Evolutionary conservation across 2,329 filamentous ascomycete species (phyloP), one percentile per base, ranked within the genome.

Genomic region (Aureobasidium sp.): DNA sequence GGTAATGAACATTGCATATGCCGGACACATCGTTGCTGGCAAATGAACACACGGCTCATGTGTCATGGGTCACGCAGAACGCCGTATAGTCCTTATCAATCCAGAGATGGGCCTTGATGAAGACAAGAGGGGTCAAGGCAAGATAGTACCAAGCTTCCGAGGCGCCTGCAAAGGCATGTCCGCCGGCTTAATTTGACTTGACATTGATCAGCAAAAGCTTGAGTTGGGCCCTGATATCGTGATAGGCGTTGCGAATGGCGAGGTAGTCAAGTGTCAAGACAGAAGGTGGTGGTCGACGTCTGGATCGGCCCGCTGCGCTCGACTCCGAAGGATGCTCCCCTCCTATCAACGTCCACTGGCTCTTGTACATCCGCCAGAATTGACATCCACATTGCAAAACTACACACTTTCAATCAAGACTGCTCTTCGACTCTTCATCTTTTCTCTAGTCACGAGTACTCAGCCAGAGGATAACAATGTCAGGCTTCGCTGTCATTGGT

Each of bases 301-400:
- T 7, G 55, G 53, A 13, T 58, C 55, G 55, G 55, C 55, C 55
- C 55, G 55, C 42, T 15, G 55, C 55, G 55, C 42, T 26, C 26
- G 13, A 44, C 47, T 36, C 34, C 34, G 15, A 53, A 34, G 26
- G 10, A 48, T 41, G 37, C 48, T 52, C 37, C 48, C 12, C 39
- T 52, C 34, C 12, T 12, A n/a, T 23, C 26, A 9, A 29, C 9
- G 12, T 29, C 26, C 6, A 29, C 10, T 46, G 6, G 10, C 10
- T 46, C 15, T 23, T 23, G 34, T 13, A 37, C 15, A 15, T 15
- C 13, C 34, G 34, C 34, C 34, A 37, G 6, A 5, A 1, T 37
- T 15, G 5, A 4, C 13, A 15, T 37, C 20, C 20, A 20, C 20
- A 20, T 37, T 3, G 13, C 1, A 37, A 37, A 0, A 37, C 15